Evolutionary conservation across 1,284 basidiomycete species (phyloP).

Genomic region (Irpex lacteus): DNA sequence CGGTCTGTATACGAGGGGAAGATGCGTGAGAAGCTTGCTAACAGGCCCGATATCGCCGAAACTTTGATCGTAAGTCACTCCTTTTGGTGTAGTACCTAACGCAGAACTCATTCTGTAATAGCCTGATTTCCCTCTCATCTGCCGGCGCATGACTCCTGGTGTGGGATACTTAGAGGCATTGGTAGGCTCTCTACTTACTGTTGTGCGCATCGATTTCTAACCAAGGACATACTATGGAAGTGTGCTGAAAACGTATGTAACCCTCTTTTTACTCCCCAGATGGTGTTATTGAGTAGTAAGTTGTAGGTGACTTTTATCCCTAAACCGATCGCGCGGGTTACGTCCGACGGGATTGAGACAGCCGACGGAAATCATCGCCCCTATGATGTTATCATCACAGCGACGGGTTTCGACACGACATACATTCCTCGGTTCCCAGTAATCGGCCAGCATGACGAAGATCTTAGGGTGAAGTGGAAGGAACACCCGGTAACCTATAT

Average conservation of each 20-base stretch:
- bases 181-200: constrained; percentile 14
- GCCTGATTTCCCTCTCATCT: constrained; percentile 52
- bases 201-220: not conserved
- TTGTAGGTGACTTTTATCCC: constrained; percentile 25
- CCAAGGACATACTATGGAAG: not conserved
- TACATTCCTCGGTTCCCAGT: constrained; percentile 44
- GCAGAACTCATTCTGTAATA: constrained; percentile 16
- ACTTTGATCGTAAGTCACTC: constrained; percentile 32
- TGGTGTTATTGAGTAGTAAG: not conserved
- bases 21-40: constrained; percentile 45
- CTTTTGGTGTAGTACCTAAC: not conserved
- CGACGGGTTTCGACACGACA: constrained; percentile 48
- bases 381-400: constrained; percentile 56
- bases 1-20: constrained; percentile 36
- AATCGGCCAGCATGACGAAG: constrained; percentile 43
- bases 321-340: constrained; percentile 41
- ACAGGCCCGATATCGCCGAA: constrained; percentile 54
- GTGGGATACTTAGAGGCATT: constrained; percentile 59
- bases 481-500: constrained; percentile 51
- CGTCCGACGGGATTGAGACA: constrained; percentile 48
- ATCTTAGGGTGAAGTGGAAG: constrained; percentile 42
- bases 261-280: not conserved
- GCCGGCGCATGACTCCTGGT: constrained; percentile 55
- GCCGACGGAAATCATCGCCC: constrained; percentile 46
- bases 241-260: not conserved